Evolutionary conservation across 768 basidiomycete genomes (phyloP).

Genomic region (Lactarius evosmus): DNA sequence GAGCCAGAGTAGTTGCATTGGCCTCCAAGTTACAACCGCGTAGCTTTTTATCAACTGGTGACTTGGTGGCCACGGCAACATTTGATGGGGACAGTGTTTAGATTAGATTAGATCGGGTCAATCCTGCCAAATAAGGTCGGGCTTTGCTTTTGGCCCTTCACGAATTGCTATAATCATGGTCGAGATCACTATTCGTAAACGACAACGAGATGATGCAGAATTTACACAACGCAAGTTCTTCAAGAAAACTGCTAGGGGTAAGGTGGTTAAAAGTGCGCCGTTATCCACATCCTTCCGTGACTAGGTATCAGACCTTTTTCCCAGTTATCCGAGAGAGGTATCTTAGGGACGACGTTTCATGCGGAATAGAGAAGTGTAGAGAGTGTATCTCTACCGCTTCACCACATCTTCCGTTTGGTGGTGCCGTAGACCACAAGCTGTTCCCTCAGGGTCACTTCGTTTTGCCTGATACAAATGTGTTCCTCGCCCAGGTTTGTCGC

Average conservation of each 20-base stretch:
- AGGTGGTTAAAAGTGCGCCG: conserved; percentile 82
- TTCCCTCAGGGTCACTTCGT: conserved; percentile 75
- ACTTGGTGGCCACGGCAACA: not conserved
- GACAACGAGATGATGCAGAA: conserved; percentile 65
- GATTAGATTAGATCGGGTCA: conserved; percentile 24
- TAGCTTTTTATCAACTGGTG: not conserved
- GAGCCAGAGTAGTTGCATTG: conserved; percentile 48
- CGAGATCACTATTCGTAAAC: conserved; percentile 70
- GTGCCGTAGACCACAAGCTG: conserved; percentile 52
- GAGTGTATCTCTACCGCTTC: conserved; percentile 48
- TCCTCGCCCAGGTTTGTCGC: conserved; percentile 73
- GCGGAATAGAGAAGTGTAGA: conserved; percentile 72
- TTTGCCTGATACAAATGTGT: conserved; percentile 93
- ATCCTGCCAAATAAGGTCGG: not conserved
- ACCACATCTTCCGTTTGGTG: conserved; percentile 54
- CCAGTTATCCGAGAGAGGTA: conserved; percentile 88
- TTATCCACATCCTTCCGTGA: conserved; percentile 5
- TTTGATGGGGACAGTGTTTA: not conserved
- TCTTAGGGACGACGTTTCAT: conserved; percentile 85
- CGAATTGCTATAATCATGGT: conserved; percentile 37
- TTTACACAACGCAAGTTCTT: conserved; percentile 88
- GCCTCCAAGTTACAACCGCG: not conserved
- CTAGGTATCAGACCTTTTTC: not conserved
- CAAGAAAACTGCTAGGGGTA: conserved; percentile 92
- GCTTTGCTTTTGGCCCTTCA: not conserved